Evolutionary conservation across 306 rosid genomes (phyloP).

Genomic region (Rosa chinensis): DNA sequence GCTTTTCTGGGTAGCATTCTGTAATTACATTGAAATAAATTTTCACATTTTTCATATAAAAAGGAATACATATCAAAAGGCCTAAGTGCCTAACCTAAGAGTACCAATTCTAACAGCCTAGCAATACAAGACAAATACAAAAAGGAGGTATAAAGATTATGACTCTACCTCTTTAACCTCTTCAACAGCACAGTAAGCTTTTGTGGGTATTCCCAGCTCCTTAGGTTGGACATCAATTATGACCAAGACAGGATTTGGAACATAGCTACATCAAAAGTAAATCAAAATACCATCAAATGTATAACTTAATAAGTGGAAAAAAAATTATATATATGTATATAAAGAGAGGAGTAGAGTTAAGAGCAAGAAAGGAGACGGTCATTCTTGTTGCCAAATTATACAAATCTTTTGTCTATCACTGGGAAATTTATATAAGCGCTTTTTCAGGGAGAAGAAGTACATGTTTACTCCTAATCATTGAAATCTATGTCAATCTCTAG

Average conservation of each 20-base stretch:
- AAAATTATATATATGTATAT: no score
- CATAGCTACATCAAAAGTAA: slow-evolving; percentile 44
- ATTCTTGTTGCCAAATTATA: background rate
- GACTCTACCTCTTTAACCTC: slow-evolving; percentile 76
- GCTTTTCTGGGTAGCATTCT: slow-evolving; percentile 90
- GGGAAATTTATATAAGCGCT: no score
- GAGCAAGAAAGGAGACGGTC: background rate
- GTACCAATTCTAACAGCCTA: background rate
- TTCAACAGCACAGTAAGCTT: slow-evolving; percentile 81
- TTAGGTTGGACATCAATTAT: slow-evolving; percentile 84
- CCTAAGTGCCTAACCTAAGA: background rate
- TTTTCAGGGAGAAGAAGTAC: background rate
- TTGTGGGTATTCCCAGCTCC: slow-evolving; percentile 85
- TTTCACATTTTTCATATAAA: background rate
- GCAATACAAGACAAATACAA: background rate
- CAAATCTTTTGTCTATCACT: background rate
- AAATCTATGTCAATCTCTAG: background rate
- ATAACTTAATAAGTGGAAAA: background rate
- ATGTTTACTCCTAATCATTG: background rate
- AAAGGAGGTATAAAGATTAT: background rate
- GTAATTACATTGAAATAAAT: slow-evolving; percentile 20
- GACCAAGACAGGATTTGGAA: slow-evolving; percentile 77
- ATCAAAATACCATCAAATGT: background rate
- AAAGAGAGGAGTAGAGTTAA: background rate
- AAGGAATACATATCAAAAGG: background rate